Conservation (phyloP, 1,284 basidiomycete genomes). For the Ustilago bromivora region DNA sequence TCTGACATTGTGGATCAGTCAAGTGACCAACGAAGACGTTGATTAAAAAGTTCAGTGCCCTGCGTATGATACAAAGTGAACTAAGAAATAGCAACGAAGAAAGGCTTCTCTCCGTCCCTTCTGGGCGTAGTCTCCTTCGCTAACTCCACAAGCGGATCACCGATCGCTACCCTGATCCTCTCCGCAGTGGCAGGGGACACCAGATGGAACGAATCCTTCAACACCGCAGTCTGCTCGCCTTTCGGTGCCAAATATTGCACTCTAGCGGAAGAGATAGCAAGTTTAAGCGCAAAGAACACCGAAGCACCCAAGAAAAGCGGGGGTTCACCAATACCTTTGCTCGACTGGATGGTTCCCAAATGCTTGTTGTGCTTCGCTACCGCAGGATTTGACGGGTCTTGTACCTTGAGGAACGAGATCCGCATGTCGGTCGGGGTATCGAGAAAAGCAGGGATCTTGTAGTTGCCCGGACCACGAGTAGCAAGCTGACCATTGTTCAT, state of each 20-base stretch:
- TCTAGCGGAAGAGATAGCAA: conserved; percentile 66
- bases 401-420: conserved; percentile 65
- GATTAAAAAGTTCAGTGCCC: too few species aligned
- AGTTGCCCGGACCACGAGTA: conserved; percentile 68
- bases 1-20: too few species aligned
- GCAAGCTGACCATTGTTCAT: conserved; percentile 67
- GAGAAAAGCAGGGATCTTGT: conserved; percentile 70
- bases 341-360: conserved; percentile 64
- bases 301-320: conserved; percentile 69
- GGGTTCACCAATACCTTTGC: conserved; percentile 66
- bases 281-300: conserved; percentile 68
- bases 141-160: conserved; percentile 58
- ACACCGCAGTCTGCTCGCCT: conserved; percentile 18
- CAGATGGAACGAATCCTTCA: conserved; percentile 55
- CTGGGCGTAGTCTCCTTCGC: conserved; percentile 59
- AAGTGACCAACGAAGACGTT: too few species aligned
- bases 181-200: conserved; percentile 69
- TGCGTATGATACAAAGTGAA: not conserved
- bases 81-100: conserved; percentile 65
- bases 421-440: conserved; percentile 69
- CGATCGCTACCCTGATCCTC: conserved; percentile 66
- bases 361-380: conserved; percentile 39
- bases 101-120: conserved; percentile 63
- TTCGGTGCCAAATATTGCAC: conserved; percentile 41
- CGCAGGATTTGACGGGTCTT: conserved; percentile 36